Base-by-base conservation (phyloP, 805 yeast genomes). In the Saccharomycopsis selenospora region DNA sequence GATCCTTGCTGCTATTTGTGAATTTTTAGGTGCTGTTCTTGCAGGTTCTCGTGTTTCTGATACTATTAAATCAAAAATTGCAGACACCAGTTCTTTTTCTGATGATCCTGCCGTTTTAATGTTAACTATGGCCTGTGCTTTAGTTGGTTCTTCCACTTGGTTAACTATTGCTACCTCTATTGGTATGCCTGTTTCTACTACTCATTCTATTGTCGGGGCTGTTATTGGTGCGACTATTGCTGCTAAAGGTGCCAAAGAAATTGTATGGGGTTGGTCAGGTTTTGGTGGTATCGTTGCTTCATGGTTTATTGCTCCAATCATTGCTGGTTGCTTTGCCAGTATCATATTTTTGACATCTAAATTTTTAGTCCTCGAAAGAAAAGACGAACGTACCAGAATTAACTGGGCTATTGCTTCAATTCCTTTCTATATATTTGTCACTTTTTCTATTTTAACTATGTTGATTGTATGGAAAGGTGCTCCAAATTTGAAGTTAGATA, bases 401-500 rank as follows among this genome's bases (percentile, higher is more conserved):
- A 72, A 73, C 63, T 71, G 76, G 55, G 88, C 81, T 2, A 68
- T 85, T 55, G 36, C 70, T 6, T 60, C 79, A 40, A 78, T 79
- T 54, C 90, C 89, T 8, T 46, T 72, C 22, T 71, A 82, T 61
- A 82, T 83, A 18, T 81, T 75, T 55, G 59, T 69, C 33, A 75
- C 86, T 22, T 78, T 80, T 50, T 62, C 80, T 36, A 72, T 82
- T 44, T 70, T 84, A 57, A 80, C 89, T 50, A 82, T 85, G 85
- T 72, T 82, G 64, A 79, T 84, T 60, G 86, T 80, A 33, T 82
- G 86, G 85, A 82, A 84, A 62, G 90, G 89, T 57, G 82, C 90
- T 48, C 88, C 90, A 57, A 73, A 73, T 55, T 72, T 83, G 57
- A 66, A 77, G 24, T 69, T 84, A 58, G 69, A 76, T 54, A 59